Evolutionary conservation across 495 filamentous ascomycete genomes (phyloP).

Genomic region (Cetradonia linearis): DNA sequence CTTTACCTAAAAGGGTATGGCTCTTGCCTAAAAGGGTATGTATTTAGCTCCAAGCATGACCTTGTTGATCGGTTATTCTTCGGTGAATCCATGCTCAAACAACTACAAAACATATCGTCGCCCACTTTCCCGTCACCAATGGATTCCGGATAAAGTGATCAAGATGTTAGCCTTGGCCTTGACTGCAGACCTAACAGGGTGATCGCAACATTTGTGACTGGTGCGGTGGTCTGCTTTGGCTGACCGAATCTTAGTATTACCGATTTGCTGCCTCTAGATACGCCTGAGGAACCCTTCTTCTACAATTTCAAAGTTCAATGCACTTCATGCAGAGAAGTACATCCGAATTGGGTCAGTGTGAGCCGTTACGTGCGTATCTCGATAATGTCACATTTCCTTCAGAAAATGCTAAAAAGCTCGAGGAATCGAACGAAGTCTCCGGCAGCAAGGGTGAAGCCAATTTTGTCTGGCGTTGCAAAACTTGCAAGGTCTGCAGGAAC

Average conservation of each 20-base stretch:
- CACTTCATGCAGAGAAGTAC: constrained; percentile 82
- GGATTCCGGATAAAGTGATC: not conserved
- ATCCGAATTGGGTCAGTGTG: constrained; percentile 78
- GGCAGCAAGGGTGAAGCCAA: constrained; percentile 91
- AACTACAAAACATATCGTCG: no score
- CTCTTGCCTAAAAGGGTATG: no score
- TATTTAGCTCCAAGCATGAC: not conserved
- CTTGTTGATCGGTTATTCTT: constrained; percentile 5
- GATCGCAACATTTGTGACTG: not conserved
- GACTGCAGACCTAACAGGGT: constrained; percentile 25
- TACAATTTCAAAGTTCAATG: constrained; percentile 97
- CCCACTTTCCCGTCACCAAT: not conserved
- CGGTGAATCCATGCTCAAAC: no score
- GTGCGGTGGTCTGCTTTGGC: not conserved
- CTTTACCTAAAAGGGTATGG: no score
- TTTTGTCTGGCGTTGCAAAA: constrained; percentile 96
- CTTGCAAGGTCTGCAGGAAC: constrained; percentile 54
- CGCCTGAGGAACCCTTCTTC: constrained; percentile 68
- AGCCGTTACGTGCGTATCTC: constrained; percentile 63
- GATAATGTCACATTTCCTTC: constrained; percentile 25
- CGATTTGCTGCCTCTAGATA: constrained; percentile 75
- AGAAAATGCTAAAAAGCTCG: constrained; percentile 1
- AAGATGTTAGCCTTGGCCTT: constrained; percentile 24
- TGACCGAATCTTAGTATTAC: constrained; percentile 57
- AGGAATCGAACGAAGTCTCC: constrained; percentile 81